These are phyloP conservation scores for Litchi chinensis DNA, from an alignment of 345 rosid genomes.

Conservation along the genomic window DNA sequence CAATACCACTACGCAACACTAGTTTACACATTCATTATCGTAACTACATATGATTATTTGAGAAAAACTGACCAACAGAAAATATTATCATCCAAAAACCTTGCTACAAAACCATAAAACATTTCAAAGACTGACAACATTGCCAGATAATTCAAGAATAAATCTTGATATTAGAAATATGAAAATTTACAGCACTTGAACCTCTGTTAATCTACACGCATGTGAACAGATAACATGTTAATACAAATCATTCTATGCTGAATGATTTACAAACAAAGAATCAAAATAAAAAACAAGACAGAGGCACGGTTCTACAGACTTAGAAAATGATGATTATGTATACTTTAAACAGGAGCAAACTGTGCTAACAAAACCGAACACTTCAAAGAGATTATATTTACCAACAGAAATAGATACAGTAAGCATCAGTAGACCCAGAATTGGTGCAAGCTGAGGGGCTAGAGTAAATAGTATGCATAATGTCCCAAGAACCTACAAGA, in stretches of 20 bases:
- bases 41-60: constrained; percentile 1
- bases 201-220: neutral
- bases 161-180: neutral
- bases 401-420: constrained; percentile 83
- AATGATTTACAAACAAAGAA: neutral
- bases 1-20: neutral
- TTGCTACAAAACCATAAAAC: neutral
- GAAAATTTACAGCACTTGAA: neutral
- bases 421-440: constrained; percentile 74
- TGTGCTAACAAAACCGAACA: neutral
- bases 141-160: neutral
- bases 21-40: neutral
- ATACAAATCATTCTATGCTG: neutral
- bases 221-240: neutral
- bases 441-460: constrained; percentile 92
- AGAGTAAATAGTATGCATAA: constrained; percentile 72
- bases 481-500: constrained; percentile 75
- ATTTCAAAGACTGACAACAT: neutral
- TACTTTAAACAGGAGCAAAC: constrained; percentile 7
- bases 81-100: neutral
- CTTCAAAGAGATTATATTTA: constrained; percentile 34
- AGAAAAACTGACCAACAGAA: neutral
- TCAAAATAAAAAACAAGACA: neutral
- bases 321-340: neutral
- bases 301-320: neutral